These are phyloP conservation scores for Trichophyton rubrum DNA, from an alignment of 2,329 filamentous ascomycete species.

Conservation along the genomic window DNA sequence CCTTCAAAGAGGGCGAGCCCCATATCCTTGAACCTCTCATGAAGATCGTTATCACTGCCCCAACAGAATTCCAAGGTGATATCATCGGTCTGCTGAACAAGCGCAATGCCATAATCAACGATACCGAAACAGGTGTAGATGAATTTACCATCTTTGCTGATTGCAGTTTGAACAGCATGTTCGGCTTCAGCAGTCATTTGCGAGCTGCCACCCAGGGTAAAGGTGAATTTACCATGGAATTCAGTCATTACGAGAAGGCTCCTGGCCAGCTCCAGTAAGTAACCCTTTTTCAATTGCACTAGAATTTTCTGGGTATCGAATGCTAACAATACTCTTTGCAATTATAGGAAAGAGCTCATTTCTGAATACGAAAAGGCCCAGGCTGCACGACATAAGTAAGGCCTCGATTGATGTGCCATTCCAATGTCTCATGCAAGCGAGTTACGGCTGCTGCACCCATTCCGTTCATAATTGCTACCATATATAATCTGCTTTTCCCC, in stretches of 20 bases:
- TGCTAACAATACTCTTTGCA: neutral
- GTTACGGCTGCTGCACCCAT: neutral
- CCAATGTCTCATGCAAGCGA: neutral
- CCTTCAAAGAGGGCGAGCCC: conserved; percentile 68
- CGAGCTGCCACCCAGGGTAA: conserved; percentile 93
- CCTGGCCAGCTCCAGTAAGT: conserved; percentile 79
- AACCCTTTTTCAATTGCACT: neutral
- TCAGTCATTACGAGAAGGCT: conserved; percentile 84
- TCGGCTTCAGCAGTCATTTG: conserved; percentile 85
- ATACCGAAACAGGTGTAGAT: conserved; percentile 85
- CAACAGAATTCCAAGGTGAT: conserved; percentile 94
- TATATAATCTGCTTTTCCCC: neutral
- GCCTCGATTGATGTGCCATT: conserved; percentile 14
- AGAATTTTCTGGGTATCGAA: neutral
- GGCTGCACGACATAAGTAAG: conserved; percentile 52
- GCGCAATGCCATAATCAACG: conserved; percentile 84
- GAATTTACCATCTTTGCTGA: conserved; percentile 89
- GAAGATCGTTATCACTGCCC: conserved; percentile 95
- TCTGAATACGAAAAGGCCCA: conserved; percentile 56
- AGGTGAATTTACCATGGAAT: conserved; percentile 98
- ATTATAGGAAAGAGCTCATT: conserved; percentile 48
- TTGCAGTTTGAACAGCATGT: conserved; percentile 93
- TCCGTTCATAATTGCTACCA: neutral
- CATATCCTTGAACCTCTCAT: conserved; percentile 89
- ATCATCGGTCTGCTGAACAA: conserved; percentile 94